phyloP scores from a whole-genome alignment of 257 asterid genomes.

The Solanum megistacrolobum region DNA sequence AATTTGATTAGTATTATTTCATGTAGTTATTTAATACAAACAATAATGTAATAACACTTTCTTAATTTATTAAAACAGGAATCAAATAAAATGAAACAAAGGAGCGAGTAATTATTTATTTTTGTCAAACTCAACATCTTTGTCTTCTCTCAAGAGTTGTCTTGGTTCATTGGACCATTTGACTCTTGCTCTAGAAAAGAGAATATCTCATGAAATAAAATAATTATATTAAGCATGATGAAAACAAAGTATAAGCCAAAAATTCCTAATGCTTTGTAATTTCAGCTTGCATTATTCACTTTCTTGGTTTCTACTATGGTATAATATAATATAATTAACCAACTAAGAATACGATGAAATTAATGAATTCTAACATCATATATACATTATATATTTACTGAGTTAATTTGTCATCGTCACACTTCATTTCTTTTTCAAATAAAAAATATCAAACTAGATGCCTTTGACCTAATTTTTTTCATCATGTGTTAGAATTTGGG shows the following conservation, averaged over 20 bases:
- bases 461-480: not conserved
- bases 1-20: no score
- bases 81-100: no score
- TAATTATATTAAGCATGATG: not conserved
- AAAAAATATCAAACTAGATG: not conserved
- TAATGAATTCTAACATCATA: not conserved
- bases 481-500: not conserved
- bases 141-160: not conserved
- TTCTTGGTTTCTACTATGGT: not conserved
- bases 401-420: not conserved
- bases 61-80: no score
- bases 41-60: no score
- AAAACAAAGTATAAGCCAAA: not conserved
- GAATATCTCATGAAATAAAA: not conserved
- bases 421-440: not conserved
- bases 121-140: not conserved
- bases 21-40: no score
- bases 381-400: not conserved
- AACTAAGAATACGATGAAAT: not conserved
- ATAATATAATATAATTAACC: not conserved
- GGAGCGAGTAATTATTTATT: not conserved
- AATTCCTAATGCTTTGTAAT: not conserved
- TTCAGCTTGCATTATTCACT: not conserved
- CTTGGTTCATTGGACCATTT: not conserved
- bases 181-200: not conserved